Conservation (phyloP, 768 basidiomycete species). For the Asterophora lycoperdoides region DNA sequence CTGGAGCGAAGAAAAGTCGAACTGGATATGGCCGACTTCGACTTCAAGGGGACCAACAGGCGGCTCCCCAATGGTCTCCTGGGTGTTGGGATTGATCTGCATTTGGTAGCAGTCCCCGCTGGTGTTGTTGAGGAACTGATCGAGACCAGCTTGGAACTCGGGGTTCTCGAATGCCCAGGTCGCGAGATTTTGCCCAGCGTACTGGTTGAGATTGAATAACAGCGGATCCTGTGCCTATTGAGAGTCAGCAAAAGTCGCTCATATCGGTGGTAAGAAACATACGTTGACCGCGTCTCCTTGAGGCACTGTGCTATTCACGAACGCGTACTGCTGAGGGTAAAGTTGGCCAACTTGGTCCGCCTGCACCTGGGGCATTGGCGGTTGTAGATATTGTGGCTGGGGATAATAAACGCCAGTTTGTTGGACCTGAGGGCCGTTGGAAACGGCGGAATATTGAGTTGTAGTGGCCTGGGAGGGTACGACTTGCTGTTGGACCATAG, state of each 20-base stretch:
- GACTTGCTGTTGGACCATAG: background rate
- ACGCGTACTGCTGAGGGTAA: slow-evolving; percentile 9
- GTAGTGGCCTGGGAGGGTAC: background rate
- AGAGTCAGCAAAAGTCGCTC: background rate
- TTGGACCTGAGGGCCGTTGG: background rate
- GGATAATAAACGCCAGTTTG: background rate
- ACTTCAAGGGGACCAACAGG: slow-evolving; percentile 14
- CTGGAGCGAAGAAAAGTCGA: slow-evolving; percentile 7
- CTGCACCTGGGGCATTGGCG: background rate
- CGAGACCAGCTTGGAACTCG: slow-evolving; percentile 11
- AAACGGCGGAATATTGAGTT: slow-evolving; percentile 3
- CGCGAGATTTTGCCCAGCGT: slow-evolving; percentile 6
- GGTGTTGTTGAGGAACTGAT: slow-evolving; percentile 12
- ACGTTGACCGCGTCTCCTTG: background rate
- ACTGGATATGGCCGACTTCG: slow-evolving; percentile 11
- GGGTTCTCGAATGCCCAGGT: slow-evolving; percentile 10
- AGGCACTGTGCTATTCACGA: background rate
- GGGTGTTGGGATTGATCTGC: slow-evolving; percentile 9
- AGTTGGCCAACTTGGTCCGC: background rate
- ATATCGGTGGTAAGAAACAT: background rate
- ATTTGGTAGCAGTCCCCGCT: slow-evolving; percentile 12
- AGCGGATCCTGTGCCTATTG: slow-evolving; percentile 6
- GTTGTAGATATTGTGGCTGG: slow-evolving; percentile 2
- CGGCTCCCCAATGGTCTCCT: slow-evolving; percentile 1
- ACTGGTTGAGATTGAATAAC: slow-evolving; percentile 11